phyloP scores from a whole-genome alignment of 306 rosid species.

The Cajanus cajan region DNA sequence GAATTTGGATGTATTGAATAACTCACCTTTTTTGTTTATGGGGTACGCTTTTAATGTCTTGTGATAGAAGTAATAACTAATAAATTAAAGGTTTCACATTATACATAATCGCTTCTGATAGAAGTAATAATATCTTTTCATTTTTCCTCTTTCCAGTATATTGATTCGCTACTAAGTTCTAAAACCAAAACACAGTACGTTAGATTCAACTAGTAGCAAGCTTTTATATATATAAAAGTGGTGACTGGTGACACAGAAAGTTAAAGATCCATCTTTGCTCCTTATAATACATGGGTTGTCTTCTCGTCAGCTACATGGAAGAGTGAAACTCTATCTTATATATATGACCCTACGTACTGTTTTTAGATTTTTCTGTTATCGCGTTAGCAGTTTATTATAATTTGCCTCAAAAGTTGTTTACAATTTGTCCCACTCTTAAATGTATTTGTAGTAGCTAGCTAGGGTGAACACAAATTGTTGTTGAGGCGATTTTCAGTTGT shows the following conservation, averaged over 20 bases:
- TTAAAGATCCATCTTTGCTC: slow-evolving; percentile 16
- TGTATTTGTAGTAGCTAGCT: neutral
- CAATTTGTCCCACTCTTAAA: neutral
- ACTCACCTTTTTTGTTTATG: too few relatives aligned
- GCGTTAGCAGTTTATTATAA: neutral
- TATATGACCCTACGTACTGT: neutral
- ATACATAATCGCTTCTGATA: too few relatives aligned
- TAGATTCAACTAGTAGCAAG: too few relatives aligned
- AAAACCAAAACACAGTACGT: neutral
- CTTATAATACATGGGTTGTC: neutral
- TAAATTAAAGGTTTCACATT: neutral
- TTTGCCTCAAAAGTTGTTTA: neutral
- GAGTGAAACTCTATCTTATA: neutral
- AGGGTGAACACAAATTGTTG: too few relatives aligned
- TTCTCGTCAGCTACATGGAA: neutral
- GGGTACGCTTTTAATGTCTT: too few relatives aligned
- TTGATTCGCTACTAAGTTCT: neutral
- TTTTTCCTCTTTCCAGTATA: neutral
- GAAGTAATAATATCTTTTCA: neutral
- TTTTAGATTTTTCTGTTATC: neutral
- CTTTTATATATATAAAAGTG: neutral
- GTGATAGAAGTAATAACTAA: too few relatives aligned
- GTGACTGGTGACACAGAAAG: neutral
- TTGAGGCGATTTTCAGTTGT: too few relatives aligned
- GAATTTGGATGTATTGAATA: too few relatives aligned